Percentiles rank a stretch among this genome's conserved stretches.
Evolutionary conservation across 2,329 filamentous ascomycete species (phyloP).

Genomic region (Fusarium penzigii): DNA sequence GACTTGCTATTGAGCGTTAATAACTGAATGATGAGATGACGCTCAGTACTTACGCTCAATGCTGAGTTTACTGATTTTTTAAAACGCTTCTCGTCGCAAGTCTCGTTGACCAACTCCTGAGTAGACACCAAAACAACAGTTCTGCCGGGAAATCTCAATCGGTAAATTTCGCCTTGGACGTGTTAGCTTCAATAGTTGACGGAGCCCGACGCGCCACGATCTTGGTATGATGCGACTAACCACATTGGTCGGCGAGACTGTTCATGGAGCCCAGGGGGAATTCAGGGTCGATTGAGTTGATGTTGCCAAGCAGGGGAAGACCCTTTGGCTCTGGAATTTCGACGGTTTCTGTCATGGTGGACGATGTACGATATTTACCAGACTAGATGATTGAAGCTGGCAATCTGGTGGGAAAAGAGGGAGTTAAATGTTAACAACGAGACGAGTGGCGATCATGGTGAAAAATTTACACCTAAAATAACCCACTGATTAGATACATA

Average conservation of each 20-base stretch:
- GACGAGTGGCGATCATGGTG: too few relatives aligned
- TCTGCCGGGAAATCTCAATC: constrained; percentile 12
- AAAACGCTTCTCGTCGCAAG: constrained; percentile 66
- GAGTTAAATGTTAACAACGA: too few relatives aligned
- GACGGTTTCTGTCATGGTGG: constrained; percentile 23
- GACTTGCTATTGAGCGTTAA: constrained; percentile 43
- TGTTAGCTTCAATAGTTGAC: too few relatives aligned
- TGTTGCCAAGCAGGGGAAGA: constrained; percentile 65
- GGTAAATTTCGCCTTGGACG: constrained; percentile 13
- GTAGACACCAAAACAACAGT: constrained; percentile 50
- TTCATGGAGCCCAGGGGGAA: constrained; percentile 54
- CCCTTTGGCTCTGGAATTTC: constrained; percentile 62
- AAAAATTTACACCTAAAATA: too few relatives aligned
- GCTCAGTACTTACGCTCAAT: constrained; percentile 38
- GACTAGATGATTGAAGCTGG: too few relatives aligned
- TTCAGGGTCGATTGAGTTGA: constrained; percentile 58
- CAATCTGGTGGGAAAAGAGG: too few relatives aligned
- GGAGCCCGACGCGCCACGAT: too few relatives aligned
- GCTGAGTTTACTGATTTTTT: constrained; percentile 53
- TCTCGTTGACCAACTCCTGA: constrained; percentile 60
- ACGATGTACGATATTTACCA: not conserved
- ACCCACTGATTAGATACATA: too few relatives aligned
- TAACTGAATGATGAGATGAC: too few relatives aligned
- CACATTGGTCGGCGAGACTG: constrained; percentile 61
- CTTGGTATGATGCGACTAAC: constrained; percentile 37